Percentiles rank a stretch among this genome's conserved stretches.
These are phyloP conservation scores for Sodiomyces alkalinus DNA, from an alignment of 2,329 filamentous ascomycete genomes.

Conservation along the genomic window DNA sequence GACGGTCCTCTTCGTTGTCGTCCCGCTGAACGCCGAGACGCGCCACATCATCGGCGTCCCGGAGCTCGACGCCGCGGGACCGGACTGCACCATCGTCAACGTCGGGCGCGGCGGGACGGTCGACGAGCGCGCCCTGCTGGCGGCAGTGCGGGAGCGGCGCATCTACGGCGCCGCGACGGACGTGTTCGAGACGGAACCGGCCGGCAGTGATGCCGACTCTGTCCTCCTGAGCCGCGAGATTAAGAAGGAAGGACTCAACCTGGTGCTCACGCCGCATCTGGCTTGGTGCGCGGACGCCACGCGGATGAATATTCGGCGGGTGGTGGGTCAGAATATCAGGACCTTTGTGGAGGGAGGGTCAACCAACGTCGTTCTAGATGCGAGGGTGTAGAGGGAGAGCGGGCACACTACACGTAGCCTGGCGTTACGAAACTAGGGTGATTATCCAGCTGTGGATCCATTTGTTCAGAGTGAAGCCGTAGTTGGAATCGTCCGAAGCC, in stretches of 20 bases:
- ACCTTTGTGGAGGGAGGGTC: conserved; percentile 4
- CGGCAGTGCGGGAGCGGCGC: conserved; percentile 13
- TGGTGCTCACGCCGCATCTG: conserved; percentile 17
- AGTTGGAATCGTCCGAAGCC: no score
- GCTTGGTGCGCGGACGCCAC: conserved; percentile 9
- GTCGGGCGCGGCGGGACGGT: conserved; percentile 19
- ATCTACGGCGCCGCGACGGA: conserved; percentile 21
- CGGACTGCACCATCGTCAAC: conserved; percentile 12
- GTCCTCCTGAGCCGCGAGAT: conserved; percentile 5
- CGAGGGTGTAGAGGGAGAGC: no score
- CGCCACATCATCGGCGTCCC: conserved; percentile 7
- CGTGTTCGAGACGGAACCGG: conserved; percentile 14
- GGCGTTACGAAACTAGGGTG: no score
- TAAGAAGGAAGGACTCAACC: conserved; percentile 10
- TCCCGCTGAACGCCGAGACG: conserved; percentile 10
- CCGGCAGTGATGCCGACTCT: conserved; percentile 6
- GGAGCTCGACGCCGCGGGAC: conserved; percentile 8
- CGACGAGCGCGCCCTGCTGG: conserved; percentile 17
- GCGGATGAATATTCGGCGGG: conserved; percentile 5
- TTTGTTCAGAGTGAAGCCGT: no score
- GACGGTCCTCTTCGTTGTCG: conserved; percentile 12
- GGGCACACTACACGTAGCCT: no score
- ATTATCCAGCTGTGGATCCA: no score
- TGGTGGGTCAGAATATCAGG: conserved; percentile 6
- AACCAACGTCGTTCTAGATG: conserved; percentile 5